These are phyloP conservation scores for Blastomyces parvus DNA, from an alignment of 2,329 filamentous ascomycete genomes.

Conservation along the genomic window DNA sequence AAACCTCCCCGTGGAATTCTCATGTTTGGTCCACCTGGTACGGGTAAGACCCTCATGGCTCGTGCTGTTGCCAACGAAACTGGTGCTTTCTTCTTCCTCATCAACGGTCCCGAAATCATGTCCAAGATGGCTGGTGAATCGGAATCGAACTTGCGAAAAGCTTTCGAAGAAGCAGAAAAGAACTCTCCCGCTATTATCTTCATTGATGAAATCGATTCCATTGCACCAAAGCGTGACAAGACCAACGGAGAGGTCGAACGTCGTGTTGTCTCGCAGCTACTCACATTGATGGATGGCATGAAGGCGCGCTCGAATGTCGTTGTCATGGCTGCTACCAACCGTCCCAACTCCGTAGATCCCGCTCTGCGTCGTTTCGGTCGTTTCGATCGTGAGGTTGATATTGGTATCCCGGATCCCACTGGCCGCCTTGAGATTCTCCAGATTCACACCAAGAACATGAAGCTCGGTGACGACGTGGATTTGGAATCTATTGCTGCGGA, in stretches of 20 bases:
- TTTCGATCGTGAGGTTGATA: constrained; percentile 98
- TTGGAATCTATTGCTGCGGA: constrained; percentile 93
- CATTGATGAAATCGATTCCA: constrained; percentile 98
- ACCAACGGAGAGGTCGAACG: constrained; percentile 98
- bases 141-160: constrained; percentile 94
- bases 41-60: constrained; percentile 98
- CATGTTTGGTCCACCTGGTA: constrained; percentile 93
- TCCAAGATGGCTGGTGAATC: constrained; percentile 99
- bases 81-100: constrained; percentile 97
- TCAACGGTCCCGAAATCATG: constrained; percentile 99
- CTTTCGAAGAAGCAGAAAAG: constrained; percentile 99
- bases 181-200: constrained; percentile 99
- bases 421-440: constrained; percentile 97
- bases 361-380: constrained; percentile 95
- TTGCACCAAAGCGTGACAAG: constrained; percentile 99
- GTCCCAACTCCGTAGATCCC: constrained; percentile 96
- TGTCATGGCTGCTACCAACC: constrained; percentile 98
- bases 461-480: constrained; percentile 92
- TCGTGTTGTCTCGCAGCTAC: constrained; percentile 92
- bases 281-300: constrained; percentile 99
- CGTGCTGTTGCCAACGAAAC: constrained; percentile 98
- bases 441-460: constrained; percentile 99
- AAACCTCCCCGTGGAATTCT: constrained; percentile 97
- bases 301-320: constrained; percentile 98
- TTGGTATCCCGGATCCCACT: constrained; percentile 94